Conservation (phyloP, 805 yeast genomes). For the Yarrowia bubula region DNA sequence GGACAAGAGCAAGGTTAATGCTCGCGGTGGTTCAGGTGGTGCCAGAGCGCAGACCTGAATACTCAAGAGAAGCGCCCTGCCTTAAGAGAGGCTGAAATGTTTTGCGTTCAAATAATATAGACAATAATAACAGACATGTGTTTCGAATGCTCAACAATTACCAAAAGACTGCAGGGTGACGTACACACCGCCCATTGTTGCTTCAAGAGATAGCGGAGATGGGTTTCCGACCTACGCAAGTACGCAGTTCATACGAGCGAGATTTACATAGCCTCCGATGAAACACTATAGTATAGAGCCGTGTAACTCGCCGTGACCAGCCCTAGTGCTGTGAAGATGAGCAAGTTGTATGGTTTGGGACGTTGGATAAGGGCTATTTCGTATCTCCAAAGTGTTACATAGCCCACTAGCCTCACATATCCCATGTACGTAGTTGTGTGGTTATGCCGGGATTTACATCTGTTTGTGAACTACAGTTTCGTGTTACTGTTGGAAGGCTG, state of each 20-base stretch:
- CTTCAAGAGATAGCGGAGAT: too few species aligned
- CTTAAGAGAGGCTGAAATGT: neutral
- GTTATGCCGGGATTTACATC: slow-evolving; percentile 8
- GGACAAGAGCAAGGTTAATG: too few species aligned
- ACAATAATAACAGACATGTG: neutral
- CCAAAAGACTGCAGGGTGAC: neutral
- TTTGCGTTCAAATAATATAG: neutral
- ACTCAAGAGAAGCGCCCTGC: slow-evolving; percentile 15
- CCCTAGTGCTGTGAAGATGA: too few species aligned
- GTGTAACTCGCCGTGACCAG: too few species aligned
- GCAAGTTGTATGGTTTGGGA: too few species aligned
- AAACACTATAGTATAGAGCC: too few species aligned
- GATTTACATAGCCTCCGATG: too few species aligned
- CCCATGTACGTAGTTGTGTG: neutral
- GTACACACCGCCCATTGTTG: neutral
- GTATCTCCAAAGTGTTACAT: neutral
- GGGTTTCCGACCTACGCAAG: too few species aligned
- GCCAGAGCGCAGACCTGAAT: neutral
- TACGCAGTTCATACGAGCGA: too few species aligned
- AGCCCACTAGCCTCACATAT: neutral
- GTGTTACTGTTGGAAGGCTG: neutral
- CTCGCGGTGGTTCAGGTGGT: neutral
- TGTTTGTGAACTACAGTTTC: neutral
- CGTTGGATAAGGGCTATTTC: too few species aligned
- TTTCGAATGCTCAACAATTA: neutral